Evolutionary conservation across 192 early-diverging fungal genomes (phyloP).

Genomic region (Coemansia aciculifera): DNA sequence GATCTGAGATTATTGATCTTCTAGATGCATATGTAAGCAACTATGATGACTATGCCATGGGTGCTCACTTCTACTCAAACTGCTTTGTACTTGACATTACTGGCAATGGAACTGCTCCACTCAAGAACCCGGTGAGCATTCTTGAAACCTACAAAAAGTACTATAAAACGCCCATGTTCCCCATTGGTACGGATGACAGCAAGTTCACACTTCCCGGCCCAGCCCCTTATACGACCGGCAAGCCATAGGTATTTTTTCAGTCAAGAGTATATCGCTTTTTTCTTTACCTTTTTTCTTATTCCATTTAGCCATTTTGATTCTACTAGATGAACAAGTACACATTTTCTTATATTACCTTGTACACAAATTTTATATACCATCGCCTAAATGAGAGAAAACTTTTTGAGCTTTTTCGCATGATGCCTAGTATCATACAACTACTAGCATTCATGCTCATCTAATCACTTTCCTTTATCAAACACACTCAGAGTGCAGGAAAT

Average conservation of each 20-base stretch:
- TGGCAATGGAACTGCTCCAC: neutral
- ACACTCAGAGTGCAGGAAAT: neutral
- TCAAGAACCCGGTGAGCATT: neutral
- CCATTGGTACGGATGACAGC: neutral
- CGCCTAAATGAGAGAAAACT: no score
- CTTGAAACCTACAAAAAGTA: neutral
- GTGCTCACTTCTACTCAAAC: neutral
- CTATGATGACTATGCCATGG: neutral
- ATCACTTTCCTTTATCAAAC: no score
- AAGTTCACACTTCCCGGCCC: neutral
- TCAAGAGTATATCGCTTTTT: no score
- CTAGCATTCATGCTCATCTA: no score
- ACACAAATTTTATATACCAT: no score
- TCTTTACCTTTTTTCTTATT: no score
- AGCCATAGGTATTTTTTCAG: neutral
- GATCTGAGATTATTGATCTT: no score
- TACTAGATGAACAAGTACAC: no score
- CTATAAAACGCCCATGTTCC: neutral
- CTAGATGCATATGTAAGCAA: neutral
- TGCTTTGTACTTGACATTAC: neutral
- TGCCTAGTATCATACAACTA: no score
- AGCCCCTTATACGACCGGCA: neutral
- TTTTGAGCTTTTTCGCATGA: no score
- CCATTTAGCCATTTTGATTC: no score
- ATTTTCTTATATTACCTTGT: no score